phyloP scores from a whole-genome alignment of 148 eudicot genomes.

The Bassia scoparia region DNA sequence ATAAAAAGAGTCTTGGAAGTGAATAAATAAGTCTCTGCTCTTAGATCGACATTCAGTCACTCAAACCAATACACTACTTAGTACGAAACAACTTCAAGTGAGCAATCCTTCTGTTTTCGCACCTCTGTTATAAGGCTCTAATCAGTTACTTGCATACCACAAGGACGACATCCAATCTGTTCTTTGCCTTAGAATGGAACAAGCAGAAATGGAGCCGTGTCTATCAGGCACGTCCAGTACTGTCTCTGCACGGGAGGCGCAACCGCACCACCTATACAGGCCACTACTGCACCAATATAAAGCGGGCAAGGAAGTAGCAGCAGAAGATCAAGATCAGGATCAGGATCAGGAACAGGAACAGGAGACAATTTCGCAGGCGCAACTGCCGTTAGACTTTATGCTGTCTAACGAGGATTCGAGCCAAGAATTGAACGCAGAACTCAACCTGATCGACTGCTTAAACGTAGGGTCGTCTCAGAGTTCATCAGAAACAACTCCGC shows the following conservation, averaged over 20 bases:
- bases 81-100: conserved; percentile 9
- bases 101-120: conserved; percentile 5
- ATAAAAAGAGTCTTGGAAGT: conserved; percentile 20
- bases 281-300: conserved; percentile 20
- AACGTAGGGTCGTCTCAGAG: conserved; percentile 41
- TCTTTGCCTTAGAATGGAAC: conserved; percentile 35
- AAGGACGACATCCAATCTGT: not conserved
- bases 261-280: conserved; percentile 11
- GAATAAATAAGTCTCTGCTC: conserved; percentile 35
- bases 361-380: conserved; percentile 22
- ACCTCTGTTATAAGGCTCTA: conserved; percentile 5
- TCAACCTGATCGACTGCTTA: conserved; percentile 48
- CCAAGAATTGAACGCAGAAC: conserved; percentile 33
- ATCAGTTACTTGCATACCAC: conserved; percentile 10
- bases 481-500: conserved; percentile 38
- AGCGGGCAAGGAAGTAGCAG: conserved; percentile 14
- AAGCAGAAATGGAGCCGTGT: conserved; percentile 30
- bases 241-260: conserved; percentile 28
- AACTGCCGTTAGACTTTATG: conserved; percentile 24
- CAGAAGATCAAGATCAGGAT: conserved; percentile 23
- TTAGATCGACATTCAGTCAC: conserved; percentile 26
- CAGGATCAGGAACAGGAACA: conserved; percentile 24
- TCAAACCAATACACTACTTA: conserved; percentile 16
- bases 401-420: conserved; percentile 26
- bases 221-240: conserved; percentile 33